Conservation (phyloP, 2,329 filamentous ascomycete species). For the Anthostomella pinea region DNA sequence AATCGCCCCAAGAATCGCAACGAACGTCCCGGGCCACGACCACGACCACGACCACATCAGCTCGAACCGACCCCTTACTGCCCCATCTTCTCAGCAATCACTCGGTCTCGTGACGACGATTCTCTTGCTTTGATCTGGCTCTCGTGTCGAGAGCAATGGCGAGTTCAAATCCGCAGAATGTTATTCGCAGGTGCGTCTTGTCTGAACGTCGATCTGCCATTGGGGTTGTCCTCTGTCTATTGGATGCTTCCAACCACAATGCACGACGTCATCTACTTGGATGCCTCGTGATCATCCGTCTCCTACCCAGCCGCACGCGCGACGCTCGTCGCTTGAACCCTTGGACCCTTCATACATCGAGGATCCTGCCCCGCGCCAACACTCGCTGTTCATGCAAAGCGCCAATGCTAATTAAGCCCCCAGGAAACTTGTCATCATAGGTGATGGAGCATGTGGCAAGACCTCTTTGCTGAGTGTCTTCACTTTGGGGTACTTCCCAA, state of each 20-base stretch:
- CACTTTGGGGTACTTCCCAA: constrained; percentile 95
- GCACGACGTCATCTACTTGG: not conserved
- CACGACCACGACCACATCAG: not conserved
- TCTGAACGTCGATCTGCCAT: constrained; percentile 2
- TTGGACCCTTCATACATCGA: constrained; percentile 2
- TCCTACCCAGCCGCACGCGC: not conserved
- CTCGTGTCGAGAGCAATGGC: constrained; percentile 27
- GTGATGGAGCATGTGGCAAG: constrained; percentile 86
- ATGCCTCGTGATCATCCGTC: constrained; percentile 1
- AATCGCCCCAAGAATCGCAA: no score
- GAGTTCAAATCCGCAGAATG: constrained; percentile 37
- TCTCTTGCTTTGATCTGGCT: constrained; percentile 12
- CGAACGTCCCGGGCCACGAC: no score
- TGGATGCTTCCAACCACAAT: not conserved
- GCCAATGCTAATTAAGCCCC: constrained; percentile 17
- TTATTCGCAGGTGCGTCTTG: constrained; percentile 41
- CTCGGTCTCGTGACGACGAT: constrained; percentile 15
- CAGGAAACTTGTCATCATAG: constrained; percentile 36
- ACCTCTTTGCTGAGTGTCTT: constrained; percentile 97
- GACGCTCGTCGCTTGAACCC: not conserved
- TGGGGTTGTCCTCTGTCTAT: not conserved
- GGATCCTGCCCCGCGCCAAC: constrained; percentile 2
- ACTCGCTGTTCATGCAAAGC: not conserved
- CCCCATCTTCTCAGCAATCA: not conserved
- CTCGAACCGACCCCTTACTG: not conserved